phyloP scores from a whole-genome alignment of 2,329 filamentous ascomycete species.

The Cladorrhinum sp. region DNA sequence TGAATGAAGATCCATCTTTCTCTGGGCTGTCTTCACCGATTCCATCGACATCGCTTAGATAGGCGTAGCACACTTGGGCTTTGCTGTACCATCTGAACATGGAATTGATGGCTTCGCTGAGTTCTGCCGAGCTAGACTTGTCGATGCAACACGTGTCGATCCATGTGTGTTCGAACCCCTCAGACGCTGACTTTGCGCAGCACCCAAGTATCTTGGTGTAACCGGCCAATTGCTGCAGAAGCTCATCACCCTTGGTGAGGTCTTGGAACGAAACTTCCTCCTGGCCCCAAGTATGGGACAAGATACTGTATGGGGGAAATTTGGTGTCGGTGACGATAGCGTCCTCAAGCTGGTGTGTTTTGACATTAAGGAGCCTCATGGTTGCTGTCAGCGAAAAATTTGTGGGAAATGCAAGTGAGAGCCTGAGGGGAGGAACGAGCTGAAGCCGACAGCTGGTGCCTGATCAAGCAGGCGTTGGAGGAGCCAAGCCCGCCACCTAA shows the following conservation, averaged over 20 bases:
- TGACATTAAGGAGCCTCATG: constrained; percentile 11
- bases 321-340: constrained; percentile 2
- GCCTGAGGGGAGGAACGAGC: too few species aligned
- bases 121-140: constrained; percentile 16
- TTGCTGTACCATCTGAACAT: constrained; percentile 16
- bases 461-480: too few species aligned
- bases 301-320: constrained; percentile 17
- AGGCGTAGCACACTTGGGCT: constrained; percentile 9
- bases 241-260: neutral
- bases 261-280: constrained; percentile 12
- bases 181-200: neutral
- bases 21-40: neutral
- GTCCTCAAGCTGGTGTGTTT: neutral
- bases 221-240: neutral
- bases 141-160: constrained; percentile 19
- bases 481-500: too few species aligned
- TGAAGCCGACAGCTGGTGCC: too few species aligned
- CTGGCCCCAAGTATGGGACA: constrained; percentile 15
- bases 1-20: neutral
- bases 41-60: constrained; percentile 7
- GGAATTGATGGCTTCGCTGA: constrained; percentile 18
- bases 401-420: too few species aligned
- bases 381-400: too few species aligned
- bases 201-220: constrained; percentile 6
- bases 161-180: constrained; percentile 7